Evolutionary conservation across 2,329 filamentous ascomycete species (phyloP).

Genomic region (Pseudogymnoascus sp.): DNA sequence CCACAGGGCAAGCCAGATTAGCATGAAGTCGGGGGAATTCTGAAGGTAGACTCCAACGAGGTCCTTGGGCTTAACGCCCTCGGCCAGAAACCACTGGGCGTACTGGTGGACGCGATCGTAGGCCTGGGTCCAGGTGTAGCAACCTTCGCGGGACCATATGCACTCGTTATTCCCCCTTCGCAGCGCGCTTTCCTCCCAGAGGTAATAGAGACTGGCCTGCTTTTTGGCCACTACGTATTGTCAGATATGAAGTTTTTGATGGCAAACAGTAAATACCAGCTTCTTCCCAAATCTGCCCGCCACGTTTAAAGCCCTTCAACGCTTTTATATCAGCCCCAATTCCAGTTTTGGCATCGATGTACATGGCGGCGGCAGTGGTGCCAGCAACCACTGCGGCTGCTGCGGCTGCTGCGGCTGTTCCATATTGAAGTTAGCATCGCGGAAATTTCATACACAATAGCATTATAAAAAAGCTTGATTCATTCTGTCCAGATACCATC

Average conservation of each 20-base stretch:
- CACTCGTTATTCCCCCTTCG: slow-evolving; percentile 46
- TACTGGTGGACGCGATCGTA: slow-evolving; percentile 53
- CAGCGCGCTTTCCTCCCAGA: slow-evolving; percentile 51
- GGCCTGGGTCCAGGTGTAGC: slow-evolving; percentile 52
- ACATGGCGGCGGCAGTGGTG: slow-evolving; percentile 43
- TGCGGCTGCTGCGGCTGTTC: slow-evolving; percentile 19
- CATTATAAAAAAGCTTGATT: background rate
- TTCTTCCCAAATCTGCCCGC: slow-evolving; percentile 39
- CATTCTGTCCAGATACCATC: background rate
- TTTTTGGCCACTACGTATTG: slow-evolving; percentile 39
- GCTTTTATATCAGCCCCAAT: slow-evolving; percentile 51
- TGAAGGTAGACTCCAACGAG: slow-evolving; percentile 60
- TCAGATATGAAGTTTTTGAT: slow-evolving; percentile 10
- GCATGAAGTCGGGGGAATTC: slow-evolving; percentile 61
- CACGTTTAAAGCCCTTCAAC: slow-evolving; percentile 38
- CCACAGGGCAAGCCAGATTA: slow-evolving; percentile 58
- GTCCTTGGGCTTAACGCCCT: slow-evolving; percentile 52
- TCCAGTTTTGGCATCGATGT: slow-evolving; percentile 64
- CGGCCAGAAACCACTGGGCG: slow-evolving; percentile 52
- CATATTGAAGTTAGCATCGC: background rate
- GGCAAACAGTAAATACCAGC: slow-evolving; percentile 35
- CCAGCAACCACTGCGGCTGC: slow-evolving; percentile 26
- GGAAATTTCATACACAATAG: background rate
- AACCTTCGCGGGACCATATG: slow-evolving; percentile 59
- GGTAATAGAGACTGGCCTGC: slow-evolving; percentile 56